Conservation (phyloP, 148 eudicot species). For the Cornus suecica region DNA sequence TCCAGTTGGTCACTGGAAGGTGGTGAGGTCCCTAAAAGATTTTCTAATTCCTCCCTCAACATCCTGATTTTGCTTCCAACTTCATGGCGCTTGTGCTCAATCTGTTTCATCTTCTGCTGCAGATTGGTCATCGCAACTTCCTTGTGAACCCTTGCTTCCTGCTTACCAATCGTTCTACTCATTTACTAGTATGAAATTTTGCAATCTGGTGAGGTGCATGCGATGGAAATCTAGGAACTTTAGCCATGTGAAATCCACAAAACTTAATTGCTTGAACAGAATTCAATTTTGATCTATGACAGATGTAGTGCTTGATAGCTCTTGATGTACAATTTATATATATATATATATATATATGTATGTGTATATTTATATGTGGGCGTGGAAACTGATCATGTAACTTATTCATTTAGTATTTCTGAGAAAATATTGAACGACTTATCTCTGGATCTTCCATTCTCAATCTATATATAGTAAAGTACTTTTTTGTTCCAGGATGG, state of each 20-base stretch:
- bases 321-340: too few species aligned
- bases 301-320: background rate
- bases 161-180: background rate
- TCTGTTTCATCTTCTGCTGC: slow-evolving; percentile 18
- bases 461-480: too few species aligned
- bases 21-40: slow-evolving; percentile 6
- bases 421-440: too few species aligned
- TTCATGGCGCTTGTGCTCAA: slow-evolving; percentile 17
- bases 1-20: slow-evolving; percentile 17
- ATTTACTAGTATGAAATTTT: background rate
- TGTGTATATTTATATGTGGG: too few species aligned
- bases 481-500: too few species aligned
- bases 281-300: too few species aligned
- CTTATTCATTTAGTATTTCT: too few species aligned
- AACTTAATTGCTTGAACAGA: background rate
- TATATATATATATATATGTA: too few species aligned
- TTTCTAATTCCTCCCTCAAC: slow-evolving; percentile 18
- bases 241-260: background rate
- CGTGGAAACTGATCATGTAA: too few species aligned
- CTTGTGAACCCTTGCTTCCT: slow-evolving; percentile 15
- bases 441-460: too few species aligned
- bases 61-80: slow-evolving; percentile 13
- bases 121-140: slow-evolving; percentile 18
- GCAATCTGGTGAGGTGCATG: background rate
- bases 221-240: background rate